phyloP scores from a whole-genome alignment of 768 basidiomycete genomes.

The Pleurotus salmoneostramineus region DNA sequence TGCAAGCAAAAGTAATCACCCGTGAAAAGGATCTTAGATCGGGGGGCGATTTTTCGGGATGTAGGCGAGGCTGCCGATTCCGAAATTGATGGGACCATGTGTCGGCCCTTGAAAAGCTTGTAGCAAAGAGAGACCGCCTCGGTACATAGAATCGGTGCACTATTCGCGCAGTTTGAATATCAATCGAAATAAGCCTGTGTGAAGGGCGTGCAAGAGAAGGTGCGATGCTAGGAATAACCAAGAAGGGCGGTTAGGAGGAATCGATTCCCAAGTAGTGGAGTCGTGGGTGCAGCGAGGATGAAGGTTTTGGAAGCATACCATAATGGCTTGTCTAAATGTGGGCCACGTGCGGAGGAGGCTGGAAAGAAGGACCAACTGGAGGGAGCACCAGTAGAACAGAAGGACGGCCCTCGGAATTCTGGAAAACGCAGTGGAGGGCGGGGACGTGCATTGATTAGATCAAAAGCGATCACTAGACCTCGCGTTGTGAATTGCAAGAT shows the following conservation, averaged over 20 bases:
- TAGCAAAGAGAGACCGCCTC: background rate
- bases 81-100: background rate
- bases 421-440: too few relatives aligned
- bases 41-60: constrained; percentile 1
- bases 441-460: too few relatives aligned
- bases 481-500: too few relatives aligned
- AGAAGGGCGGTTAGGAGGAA: background rate
- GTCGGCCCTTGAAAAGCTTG: constrained; percentile 1
- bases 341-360: background rate
- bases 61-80: background rate
- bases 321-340: background rate
- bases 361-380: background rate
- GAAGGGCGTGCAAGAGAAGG: background rate
- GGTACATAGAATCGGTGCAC: background rate
- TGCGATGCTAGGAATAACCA: background rate
- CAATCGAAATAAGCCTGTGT: constrained; percentile 2
- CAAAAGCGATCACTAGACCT: too few relatives aligned
- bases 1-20: too few relatives aligned
- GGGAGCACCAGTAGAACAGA: too few relatives aligned
- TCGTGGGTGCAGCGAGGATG: background rate
- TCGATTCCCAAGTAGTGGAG: background rate
- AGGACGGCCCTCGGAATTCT: too few relatives aligned
- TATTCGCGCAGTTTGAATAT: constrained; percentile 8
- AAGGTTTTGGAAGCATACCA: background rate
- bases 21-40: constrained; percentile 1